Evolutionary conservation across 495 filamentous ascomycete species (phyloP).

Genomic region (Aspergillus bridgeri): DNA sequence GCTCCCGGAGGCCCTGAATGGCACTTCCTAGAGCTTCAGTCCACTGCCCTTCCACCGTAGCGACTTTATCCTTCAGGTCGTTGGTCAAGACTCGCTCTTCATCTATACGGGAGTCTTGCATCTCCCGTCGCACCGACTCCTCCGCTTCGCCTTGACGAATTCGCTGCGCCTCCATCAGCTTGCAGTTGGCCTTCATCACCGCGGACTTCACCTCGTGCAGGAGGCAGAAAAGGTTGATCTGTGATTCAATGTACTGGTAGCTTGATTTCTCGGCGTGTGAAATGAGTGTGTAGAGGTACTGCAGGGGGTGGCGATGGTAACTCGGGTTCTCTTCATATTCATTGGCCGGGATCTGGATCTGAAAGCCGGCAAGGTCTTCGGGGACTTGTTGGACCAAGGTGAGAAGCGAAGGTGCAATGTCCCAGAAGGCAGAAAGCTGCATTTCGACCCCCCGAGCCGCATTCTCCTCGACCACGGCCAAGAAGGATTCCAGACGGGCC

Average conservation of each 20-base stretch:
- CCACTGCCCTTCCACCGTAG: slow-evolving; percentile 88
- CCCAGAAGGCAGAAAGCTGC: slow-evolving; percentile 93
- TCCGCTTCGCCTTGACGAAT: slow-evolving; percentile 54
- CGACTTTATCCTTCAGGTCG: slow-evolving; percentile 90
- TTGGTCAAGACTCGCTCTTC: slow-evolving; percentile 70
- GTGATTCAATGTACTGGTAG: slow-evolving; percentile 94
- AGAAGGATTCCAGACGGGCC: slow-evolving; percentile 71
- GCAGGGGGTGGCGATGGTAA: slow-evolving; percentile 73
- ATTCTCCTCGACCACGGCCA: slow-evolving; percentile 77
- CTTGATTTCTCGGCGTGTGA: slow-evolving; percentile 83
- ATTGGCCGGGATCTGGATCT: slow-evolving; percentile 62
- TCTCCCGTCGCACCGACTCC: slow-evolving; percentile 47
- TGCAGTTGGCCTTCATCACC: slow-evolving; percentile 57
- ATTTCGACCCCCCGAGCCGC: slow-evolving; percentile 84
- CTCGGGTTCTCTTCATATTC: slow-evolving; percentile 84
- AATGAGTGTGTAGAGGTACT: slow-evolving; percentile 83
- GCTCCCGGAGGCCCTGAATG: slow-evolving; percentile 50
- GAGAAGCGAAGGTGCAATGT: slow-evolving; percentile 82
- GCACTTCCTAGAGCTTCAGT: slow-evolving; percentile 60
- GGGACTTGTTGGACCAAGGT: slow-evolving; percentile 77
- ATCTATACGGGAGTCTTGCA: slow-evolving; percentile 57
- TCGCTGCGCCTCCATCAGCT: slow-evolving; percentile 54
- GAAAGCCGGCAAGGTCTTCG: slow-evolving; percentile 52
- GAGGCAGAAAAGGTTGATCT: slow-evolving; percentile 89
- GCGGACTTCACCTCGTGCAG: slow-evolving; percentile 89